Conservation (phyloP, 495 filamentous ascomycete genomes). For the Venustampulla echinocandica region DNA sequence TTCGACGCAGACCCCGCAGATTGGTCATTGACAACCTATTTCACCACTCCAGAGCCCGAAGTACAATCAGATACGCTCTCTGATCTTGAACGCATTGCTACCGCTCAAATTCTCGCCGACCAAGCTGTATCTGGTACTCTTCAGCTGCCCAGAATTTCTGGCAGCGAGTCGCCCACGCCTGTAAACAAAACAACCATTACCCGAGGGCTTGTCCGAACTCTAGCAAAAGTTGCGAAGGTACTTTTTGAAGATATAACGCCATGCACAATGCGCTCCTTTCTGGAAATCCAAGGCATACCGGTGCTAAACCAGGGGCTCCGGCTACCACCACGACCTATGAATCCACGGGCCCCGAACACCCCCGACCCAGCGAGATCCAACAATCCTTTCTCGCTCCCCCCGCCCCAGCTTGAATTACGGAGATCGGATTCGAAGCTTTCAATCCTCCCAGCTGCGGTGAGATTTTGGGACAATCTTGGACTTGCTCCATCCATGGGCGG, state of each 20-base stretch:
- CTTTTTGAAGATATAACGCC: slow-evolving; percentile 26
- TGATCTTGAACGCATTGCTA: slow-evolving; percentile 44
- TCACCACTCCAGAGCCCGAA: slow-evolving; percentile 41
- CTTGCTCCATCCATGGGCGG: slow-evolving; percentile 66
- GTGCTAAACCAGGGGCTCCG: slow-evolving; percentile 34
- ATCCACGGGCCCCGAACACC: slow-evolving; percentile 27
- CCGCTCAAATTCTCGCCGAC: slow-evolving; percentile 54
- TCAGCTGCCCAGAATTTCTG: slow-evolving; percentile 10
- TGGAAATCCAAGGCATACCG: slow-evolving; percentile 46
- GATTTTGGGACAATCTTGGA: slow-evolving; percentile 88
- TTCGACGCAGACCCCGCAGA: slow-evolving; percentile 32
- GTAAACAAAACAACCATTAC: slow-evolving; percentile 4
- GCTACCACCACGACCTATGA: slow-evolving; percentile 35
- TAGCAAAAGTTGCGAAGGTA: slow-evolving; percentile 13
- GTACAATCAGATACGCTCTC: slow-evolving; percentile 29
- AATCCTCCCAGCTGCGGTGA: slow-evolving; percentile 65
- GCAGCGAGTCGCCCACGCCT: not conserved
- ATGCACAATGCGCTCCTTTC: slow-evolving; percentile 36
- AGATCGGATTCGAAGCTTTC: slow-evolving; percentile 67
- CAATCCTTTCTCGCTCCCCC: slow-evolving; percentile 35
- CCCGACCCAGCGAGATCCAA: slow-evolving; percentile 22
- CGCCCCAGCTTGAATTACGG: slow-evolving; percentile 67
- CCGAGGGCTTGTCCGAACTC: slow-evolving; percentile 10
- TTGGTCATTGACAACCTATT: slow-evolving; percentile 37
- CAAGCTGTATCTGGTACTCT: slow-evolving; percentile 43